Percentiles rank a stretch among this genome's conserved stretches.
These are phyloP conservation scores for Epichloe festucae DNA, from an alignment of 2,329 filamentous ascomycete genomes.

Conservation along the genomic window DNA sequence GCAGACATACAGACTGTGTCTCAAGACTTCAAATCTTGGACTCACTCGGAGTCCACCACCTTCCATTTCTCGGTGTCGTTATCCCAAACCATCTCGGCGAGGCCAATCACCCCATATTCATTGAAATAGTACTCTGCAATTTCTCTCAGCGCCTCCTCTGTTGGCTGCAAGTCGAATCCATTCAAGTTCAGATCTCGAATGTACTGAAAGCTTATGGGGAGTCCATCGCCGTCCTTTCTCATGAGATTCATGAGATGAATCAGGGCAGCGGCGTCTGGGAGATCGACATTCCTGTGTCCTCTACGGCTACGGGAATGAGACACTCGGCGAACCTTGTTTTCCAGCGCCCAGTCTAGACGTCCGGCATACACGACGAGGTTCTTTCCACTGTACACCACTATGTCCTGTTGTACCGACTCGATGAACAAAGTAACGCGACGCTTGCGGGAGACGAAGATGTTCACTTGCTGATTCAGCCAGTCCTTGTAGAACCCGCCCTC, in stretches of 20 bases:
- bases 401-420: conserved; percentile 12
- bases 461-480: conserved; percentile 14
- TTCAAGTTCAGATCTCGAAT: conserved; percentile 7
- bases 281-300: conserved; percentile 5
- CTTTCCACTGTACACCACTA: conserved; percentile 10
- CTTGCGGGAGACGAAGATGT: conserved; percentile 9
- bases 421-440: conserved; percentile 12
- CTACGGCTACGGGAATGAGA: conserved; percentile 4
- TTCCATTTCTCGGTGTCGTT: not conserved
- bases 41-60: not conserved
- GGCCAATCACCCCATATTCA: conserved; percentile 6
- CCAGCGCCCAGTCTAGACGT: conserved; percentile 14
- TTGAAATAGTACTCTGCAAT: conserved; percentile 7
- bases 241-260: conserved; percentile 7
- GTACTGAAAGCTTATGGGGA: conserved; percentile 8
- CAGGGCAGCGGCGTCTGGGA: conserved; percentile 8
- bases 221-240: not conserved
- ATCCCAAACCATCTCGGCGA: conserved; percentile 5
- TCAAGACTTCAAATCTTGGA: not conserved
- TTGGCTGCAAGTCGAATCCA: conserved; percentile 8
- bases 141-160: conserved; percentile 4
- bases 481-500: conserved; percentile 3
- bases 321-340: conserved; percentile 15
- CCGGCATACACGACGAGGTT: conserved; percentile 14
- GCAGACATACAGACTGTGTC: no score